These are phyloP conservation scores for Vitellaria paradoxa DNA, from an alignment of 179 eudicot genomes.

Conservation along the genomic window DNA sequence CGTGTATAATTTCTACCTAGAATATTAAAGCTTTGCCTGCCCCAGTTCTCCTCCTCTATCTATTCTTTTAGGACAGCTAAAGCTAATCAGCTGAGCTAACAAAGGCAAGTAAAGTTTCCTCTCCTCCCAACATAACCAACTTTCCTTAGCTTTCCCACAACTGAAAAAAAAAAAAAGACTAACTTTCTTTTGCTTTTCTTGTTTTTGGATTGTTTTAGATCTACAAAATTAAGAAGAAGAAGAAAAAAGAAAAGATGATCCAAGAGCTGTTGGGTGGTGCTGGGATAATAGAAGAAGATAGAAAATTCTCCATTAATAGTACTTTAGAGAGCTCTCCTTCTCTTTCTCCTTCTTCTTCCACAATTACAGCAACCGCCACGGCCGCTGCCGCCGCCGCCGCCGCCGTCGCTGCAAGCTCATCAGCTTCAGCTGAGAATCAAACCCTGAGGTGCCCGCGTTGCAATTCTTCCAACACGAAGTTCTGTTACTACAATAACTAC, in stretches of 20 bases:
- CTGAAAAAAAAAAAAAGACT: slow-evolving; percentile 13
- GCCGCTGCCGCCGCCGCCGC: slow-evolving; percentile 28
- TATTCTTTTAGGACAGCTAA: slow-evolving; percentile 17
- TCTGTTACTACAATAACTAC: slow-evolving; percentile 90
- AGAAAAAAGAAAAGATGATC: slow-evolving; percentile 49
- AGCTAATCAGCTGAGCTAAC: background rate
- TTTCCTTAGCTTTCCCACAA: slow-evolving; percentile 29
- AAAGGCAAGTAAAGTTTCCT: slow-evolving; percentile 12
- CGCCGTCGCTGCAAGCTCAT: slow-evolving; percentile 21
- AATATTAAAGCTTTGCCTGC: slow-evolving; percentile 9
- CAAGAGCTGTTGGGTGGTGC: slow-evolving; percentile 64
- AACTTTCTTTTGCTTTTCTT: slow-evolving; percentile 13
- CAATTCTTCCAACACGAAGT: slow-evolving; percentile 77
- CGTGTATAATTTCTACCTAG: too few relatives aligned
- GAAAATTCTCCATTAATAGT: slow-evolving; percentile 31
- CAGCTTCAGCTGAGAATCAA: slow-evolving; percentile 23
- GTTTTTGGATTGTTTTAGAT: slow-evolving; percentile 36
- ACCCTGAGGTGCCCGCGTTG: slow-evolving; percentile 74
- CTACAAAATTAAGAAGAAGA: slow-evolving; percentile 16
- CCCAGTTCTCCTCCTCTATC: background rate
- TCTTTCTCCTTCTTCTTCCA: slow-evolving; percentile 24
- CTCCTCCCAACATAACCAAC: slow-evolving; percentile 23
- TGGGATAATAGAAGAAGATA: slow-evolving; percentile 26
- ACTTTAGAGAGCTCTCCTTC: slow-evolving; percentile 23
- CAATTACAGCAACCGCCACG: slow-evolving; percentile 9